A percentile compares a stretch with the other conserved stretches of the same genome.
phyloP scores from a whole-genome alignment of 148 eudicot genomes.

The Camellia granthamiana region DNA sequence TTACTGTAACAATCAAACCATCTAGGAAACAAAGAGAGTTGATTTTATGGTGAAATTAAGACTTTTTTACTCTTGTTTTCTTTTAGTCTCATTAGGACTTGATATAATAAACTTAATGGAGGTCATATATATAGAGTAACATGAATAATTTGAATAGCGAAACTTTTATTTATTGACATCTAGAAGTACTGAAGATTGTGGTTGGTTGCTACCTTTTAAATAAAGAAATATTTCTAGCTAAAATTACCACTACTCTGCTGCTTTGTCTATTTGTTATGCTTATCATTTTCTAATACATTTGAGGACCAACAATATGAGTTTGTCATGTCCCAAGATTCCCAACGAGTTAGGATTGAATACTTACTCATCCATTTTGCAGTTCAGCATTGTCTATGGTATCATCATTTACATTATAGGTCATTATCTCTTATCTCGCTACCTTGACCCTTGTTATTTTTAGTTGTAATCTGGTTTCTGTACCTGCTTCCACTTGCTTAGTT shows the following conservation, averaged over 20 bases:
- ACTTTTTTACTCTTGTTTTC: neutral
- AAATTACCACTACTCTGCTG: neutral
- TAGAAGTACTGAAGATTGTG: neutral
- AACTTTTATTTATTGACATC: neutral
- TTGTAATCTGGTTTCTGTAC: neutral
- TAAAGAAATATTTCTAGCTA: neutral
- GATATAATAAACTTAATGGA: neutral
- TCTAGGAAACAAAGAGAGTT: neutral
- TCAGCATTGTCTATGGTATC: neutral
- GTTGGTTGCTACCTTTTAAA: neutral
- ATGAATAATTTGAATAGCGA: neutral
- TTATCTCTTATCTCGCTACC: neutral
- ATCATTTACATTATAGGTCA: neutral
- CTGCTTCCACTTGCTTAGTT: conserved; percentile 14
- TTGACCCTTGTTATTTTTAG: neutral
- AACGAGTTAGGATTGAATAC: neutral
- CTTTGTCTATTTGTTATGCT: neutral
- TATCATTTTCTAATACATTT: neutral
- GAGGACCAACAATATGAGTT: neutral
- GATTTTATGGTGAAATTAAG: no score
- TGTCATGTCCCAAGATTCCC: no score
- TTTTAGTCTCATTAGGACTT: neutral
- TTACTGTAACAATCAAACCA: neutral
- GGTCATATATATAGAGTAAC: neutral
- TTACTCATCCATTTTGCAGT: neutral